These are phyloP conservation scores for Syzygium malaccense DNA, from an alignment of 441 rosid genomes.

Conservation along the genomic window DNA sequence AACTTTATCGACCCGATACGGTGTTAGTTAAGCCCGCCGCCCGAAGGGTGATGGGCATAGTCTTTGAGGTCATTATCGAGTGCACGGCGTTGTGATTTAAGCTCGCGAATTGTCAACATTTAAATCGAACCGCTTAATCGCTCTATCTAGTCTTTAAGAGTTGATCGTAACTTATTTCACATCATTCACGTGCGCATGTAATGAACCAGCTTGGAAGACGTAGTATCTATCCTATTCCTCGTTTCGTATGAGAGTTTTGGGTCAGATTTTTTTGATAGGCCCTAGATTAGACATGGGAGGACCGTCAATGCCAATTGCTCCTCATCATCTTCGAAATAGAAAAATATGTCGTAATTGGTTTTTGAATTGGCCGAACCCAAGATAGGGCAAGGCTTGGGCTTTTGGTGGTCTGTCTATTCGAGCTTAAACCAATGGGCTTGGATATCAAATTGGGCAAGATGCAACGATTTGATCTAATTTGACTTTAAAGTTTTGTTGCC, in stretches of 20 bases:
- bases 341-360: neutral
- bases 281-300: neutral
- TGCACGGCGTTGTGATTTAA: neutral
- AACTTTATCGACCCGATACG: neutral
- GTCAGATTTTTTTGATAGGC: neutral
- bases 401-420: neutral
- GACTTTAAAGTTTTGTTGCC: neutral
- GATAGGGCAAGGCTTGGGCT: neutral
- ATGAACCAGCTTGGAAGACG: neutral
- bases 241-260: neutral
- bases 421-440: neutral
- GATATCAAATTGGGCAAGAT: neutral
- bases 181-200: neutral
- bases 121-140: neutral
- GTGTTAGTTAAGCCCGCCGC: neutral
- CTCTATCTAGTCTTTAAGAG: neutral
- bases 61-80: neutral
- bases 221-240: neutral
- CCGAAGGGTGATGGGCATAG: neutral
- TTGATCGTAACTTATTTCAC: neutral
- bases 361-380: neutral
- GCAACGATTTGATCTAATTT: neutral
- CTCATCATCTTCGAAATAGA: neutral
- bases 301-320: neutral
- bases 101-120: neutral